Percentiles rank a stretch among this genome's conserved stretches.
Conservation (phyloP, 139 green algal species). For the Haematococcus lacustris region DNA sequence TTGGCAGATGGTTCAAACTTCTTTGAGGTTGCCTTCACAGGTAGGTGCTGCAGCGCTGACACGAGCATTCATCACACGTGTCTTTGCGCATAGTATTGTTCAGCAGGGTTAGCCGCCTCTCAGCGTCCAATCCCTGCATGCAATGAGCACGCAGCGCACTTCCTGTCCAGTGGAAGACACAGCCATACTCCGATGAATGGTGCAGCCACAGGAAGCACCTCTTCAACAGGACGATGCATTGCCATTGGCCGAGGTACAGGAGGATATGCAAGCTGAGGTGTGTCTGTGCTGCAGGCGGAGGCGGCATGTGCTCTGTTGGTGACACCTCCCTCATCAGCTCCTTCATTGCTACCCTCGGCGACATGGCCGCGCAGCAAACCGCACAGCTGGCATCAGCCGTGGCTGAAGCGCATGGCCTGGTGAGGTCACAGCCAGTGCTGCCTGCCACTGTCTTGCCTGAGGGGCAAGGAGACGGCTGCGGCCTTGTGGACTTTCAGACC, state of each 20-base stretch:
- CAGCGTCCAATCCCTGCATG: no score
- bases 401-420: neutral
- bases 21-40: neutral
- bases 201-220: neutral
- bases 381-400: neutral
- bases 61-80: no score
- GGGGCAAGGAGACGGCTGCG: neutral
- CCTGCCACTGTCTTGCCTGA: no score
- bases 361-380: neutral
- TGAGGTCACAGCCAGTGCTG: neutral
- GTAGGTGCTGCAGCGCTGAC: no score
- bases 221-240: neutral
- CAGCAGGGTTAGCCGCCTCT: neutral
- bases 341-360: neutral
- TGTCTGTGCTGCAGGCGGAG: neutral
- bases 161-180: neutral
- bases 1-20: neutral
- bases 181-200: neutral
- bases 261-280: neutral
- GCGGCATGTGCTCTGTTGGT: neutral
- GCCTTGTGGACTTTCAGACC: neutral
- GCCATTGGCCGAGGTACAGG: neutral
- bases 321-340: neutral
- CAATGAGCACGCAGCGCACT: neutral
- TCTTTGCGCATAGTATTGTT: neutral